Conservation (phyloP, 2,329 filamentous ascomycete species). For the Neofusicoccum laricinum region DNA sequence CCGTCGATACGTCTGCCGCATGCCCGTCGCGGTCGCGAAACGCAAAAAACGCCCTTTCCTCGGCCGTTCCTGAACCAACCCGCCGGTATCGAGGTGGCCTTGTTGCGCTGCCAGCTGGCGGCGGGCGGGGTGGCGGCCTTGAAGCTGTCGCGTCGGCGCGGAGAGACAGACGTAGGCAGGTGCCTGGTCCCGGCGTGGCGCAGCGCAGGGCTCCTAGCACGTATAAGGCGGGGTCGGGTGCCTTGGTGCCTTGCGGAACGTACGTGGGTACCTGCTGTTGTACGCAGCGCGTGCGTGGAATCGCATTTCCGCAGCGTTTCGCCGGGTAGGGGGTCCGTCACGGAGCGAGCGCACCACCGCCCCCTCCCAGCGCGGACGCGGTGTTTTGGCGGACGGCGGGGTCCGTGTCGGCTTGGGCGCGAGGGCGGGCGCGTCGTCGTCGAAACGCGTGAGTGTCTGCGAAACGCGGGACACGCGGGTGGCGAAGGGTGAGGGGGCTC, state of each 20-base stretch:
- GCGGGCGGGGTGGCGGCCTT: neutral
- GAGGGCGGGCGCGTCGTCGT: neutral
- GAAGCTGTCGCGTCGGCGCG: neutral
- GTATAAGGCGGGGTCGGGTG: too few species aligned
- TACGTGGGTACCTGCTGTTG: neutral
- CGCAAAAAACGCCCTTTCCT: neutral
- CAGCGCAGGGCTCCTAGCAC: neutral
- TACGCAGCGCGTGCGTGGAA: too few species aligned
- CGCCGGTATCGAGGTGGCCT: neutral
- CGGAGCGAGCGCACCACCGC: too few species aligned
- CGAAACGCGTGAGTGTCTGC: neutral
- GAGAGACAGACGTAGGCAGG: neutral
- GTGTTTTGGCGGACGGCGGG: neutral
- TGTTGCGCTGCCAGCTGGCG: too few species aligned
- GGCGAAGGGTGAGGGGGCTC: neutral
- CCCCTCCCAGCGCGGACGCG: too few species aligned
- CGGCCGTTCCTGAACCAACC: neutral
- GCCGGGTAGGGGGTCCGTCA: too few species aligned
- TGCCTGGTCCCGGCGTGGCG: neutral
- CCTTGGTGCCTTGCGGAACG: neutral
- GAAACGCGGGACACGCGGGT: neutral
- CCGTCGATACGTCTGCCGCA: neutral
- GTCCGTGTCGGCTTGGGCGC: neutral
- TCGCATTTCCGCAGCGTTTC: too few species aligned
- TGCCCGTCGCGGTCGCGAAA: neutral